Percentiles rank a stretch among this genome's conserved stretches.
Evolutionary conservation across 1,139 yeast genomes (phyloP).

Genomic region (Magnusiomyces sp.): DNA sequence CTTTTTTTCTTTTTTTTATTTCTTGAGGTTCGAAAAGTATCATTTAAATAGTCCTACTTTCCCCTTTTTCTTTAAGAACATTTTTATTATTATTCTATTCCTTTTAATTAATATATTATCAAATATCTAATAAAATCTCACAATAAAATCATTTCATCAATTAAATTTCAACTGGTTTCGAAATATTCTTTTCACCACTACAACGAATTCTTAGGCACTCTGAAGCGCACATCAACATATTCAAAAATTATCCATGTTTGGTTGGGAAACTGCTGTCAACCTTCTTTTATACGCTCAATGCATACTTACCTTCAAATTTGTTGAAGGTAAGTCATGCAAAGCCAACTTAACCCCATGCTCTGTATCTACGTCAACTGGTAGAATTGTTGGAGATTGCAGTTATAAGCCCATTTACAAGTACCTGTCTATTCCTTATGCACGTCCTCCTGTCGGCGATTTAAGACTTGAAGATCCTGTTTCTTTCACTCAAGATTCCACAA

Average conservation of each 20-base stretch:
- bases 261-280: neutral
- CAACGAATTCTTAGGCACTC: neutral
- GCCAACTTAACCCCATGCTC: conserved; percentile 5
- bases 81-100: too few relatives aligned
- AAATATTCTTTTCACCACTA: conserved; percentile 5
- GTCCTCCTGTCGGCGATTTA: conserved; percentile 20
- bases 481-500: conserved; percentile 3
- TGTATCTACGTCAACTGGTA: conserved; percentile 8
- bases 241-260: conserved; percentile 28
- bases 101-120: too few relatives aligned
- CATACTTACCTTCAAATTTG: neutral
- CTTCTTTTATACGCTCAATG: conserved; percentile 5
- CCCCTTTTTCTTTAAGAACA: too few relatives aligned
- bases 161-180: conserved; percentile 1
- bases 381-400: conserved; percentile 10
- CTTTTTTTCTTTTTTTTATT: too few relatives aligned
- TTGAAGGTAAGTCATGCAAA: conserved; percentile 4
- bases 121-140: too few relatives aligned
- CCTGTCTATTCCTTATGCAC: conserved; percentile 24
- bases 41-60: too few relatives aligned
- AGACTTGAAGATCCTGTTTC: conserved; percentile 21
- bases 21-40: too few relatives aligned
- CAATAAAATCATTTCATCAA: neutral
- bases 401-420: conserved; percentile 11
- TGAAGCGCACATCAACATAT: conserved; percentile 2